Evolutionary conservation across 306 rosid species (phyloP).

Genomic region (Prunus mongolica): DNA sequence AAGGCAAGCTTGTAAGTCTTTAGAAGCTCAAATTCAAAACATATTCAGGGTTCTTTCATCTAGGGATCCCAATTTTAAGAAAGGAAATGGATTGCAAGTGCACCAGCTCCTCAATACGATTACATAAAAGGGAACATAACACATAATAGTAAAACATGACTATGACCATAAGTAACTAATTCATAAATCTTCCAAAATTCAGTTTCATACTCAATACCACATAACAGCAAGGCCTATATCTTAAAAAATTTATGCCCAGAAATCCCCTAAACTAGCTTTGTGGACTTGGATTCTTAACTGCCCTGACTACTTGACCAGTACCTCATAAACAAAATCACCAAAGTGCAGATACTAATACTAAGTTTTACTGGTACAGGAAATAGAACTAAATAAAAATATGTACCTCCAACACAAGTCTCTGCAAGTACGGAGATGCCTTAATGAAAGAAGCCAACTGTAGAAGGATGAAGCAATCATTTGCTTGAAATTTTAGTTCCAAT

Average conservation of each 20-base stretch:
- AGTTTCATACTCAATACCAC: too few species aligned
- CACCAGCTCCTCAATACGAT: too few species aligned
- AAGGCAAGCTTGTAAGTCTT: not conserved
- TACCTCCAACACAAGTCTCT: constrained; percentile 17
- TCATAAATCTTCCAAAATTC: too few species aligned
- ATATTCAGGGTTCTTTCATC: not conserved
- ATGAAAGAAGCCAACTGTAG: constrained; percentile 2
- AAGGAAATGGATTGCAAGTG: too few species aligned
- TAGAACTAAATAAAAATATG: not conserved
- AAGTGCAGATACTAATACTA: not conserved
- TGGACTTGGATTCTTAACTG: not conserved
- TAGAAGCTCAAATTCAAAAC: not conserved
- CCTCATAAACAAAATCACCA: not conserved
- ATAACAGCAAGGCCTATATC: not conserved
- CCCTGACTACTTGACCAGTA: not conserved
- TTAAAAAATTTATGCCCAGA: not conserved
- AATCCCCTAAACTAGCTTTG: not conserved
- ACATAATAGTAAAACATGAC: too few species aligned
- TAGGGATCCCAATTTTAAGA: too few species aligned
- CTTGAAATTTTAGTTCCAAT: constrained; percentile 1
- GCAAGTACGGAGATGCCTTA: constrained; percentile 14
- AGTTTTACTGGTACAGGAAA: not conserved
- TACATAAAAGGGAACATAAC: too few species aligned
- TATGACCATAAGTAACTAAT: too few species aligned
- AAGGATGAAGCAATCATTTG: not conserved